phyloP scores from a whole-genome alignment of 2,329 filamentous ascomycete genomes.

The Pseudopyricularia javanii region DNA sequence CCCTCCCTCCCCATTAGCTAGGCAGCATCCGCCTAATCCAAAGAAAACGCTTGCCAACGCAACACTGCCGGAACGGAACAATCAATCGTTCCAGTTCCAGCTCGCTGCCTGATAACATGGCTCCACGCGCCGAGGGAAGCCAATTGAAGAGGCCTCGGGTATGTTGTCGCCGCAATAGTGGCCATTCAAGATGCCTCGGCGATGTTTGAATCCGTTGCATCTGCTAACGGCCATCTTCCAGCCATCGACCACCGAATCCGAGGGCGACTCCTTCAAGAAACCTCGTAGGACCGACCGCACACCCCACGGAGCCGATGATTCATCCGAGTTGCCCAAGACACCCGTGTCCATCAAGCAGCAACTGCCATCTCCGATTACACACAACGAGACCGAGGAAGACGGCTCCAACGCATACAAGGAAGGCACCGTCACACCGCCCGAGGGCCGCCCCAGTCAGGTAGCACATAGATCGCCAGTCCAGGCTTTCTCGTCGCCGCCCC shows the following conservation, averaged over 20 bases:
- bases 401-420: conserved; percentile 57
- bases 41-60: not conserved
- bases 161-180: conserved; percentile 10
- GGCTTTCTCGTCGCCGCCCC: conserved; percentile 39
- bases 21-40: not conserved
- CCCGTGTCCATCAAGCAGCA: conserved; percentile 52
- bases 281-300: conserved; percentile 67
- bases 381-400: conserved; percentile 41
- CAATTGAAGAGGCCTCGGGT: conserved; percentile 16
- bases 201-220: conserved; percentile 11
- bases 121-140: conserved; percentile 14
- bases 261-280: conserved; percentile 61
- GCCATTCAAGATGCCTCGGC: conserved; percentile 5
- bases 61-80: not conserved
- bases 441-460: conserved; percentile 42
- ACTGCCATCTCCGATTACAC: conserved; percentile 71
- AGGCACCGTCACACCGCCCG: conserved; percentile 57
- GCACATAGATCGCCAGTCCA: conserved; percentile 34
- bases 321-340: conserved; percentile 31
- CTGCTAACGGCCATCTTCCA: conserved; percentile 21
- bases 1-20: not conserved
- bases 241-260: conserved; percentile 45
- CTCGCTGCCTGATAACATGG: conserved; percentile 6
- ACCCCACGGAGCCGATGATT: conserved; percentile 33
- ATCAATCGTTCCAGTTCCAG: not conserved